These are phyloP conservation scores for Sporothrix protearum DNA, from an alignment of 2,329 filamentous ascomycete species.

Conservation along the genomic window DNA sequence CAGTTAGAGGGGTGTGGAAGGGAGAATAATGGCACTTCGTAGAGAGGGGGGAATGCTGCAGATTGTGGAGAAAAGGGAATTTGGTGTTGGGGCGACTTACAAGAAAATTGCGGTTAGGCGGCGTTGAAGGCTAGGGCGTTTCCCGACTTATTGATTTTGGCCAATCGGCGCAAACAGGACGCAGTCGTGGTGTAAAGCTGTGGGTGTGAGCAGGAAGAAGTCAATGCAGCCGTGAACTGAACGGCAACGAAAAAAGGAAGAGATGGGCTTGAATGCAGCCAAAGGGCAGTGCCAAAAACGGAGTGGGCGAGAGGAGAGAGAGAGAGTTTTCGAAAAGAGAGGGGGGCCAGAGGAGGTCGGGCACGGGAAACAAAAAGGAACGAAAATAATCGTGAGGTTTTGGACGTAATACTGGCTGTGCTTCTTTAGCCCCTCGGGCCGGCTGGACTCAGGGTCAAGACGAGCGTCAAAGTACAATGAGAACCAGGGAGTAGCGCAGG, in stretches of 20 bases:
- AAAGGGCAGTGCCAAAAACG: background rate
- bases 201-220: slow-evolving; percentile 11
- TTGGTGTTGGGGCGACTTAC: slow-evolving; percentile 9
- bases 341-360: background rate
- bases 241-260: background rate
- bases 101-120: background rate
- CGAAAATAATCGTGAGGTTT: slow-evolving; percentile 21
- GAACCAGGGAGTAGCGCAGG: slow-evolving; percentile 16
- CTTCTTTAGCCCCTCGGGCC: background rate
- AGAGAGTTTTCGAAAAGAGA: background rate
- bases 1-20: background rate
- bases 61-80: slow-evolving; percentile 19
- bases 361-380: background rate
- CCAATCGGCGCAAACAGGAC: slow-evolving; percentile 23
- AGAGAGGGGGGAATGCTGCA: slow-evolving; percentile 12
- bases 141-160: background rate
- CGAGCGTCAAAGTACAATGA: background rate
- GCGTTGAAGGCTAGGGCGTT: background rate
- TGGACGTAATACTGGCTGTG: background rate
- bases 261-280: background rate
- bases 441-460: slow-evolving; percentile 8
- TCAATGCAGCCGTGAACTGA: background rate
- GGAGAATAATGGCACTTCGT: background rate
- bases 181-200: slow-evolving; percentile 18
- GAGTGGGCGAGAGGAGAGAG: background rate